These are phyloP conservation scores for Colletotrichum sp. DNA, from an alignment of 2,329 filamentous ascomycete species.

Conservation along the genomic window DNA sequence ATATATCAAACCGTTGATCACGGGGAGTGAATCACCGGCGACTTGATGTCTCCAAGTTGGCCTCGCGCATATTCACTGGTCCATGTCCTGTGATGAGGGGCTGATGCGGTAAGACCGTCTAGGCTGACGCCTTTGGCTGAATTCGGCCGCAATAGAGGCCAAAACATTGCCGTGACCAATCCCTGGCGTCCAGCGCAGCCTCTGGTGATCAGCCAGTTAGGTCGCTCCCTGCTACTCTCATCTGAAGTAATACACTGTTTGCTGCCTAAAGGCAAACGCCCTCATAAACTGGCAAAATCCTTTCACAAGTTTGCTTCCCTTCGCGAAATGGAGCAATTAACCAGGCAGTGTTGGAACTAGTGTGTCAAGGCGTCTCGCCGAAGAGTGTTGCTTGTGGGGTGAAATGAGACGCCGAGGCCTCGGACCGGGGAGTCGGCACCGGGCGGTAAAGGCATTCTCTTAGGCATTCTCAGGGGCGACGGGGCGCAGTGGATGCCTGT, in stretches of 20 bases:
- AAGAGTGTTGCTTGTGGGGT: not conserved
- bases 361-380: not conserved
- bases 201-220: not conserved
- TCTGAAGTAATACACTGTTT: not conserved
- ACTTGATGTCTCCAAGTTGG: not conserved
- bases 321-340: not conserved
- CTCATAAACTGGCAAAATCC: not conserved
- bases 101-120: not conserved
- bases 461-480: not conserved
- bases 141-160: not conserved
- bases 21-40: not conserved
- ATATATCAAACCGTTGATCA: not conserved
- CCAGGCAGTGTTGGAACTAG: not conserved
- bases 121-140: not conserved
- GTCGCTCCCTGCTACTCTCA: not conserved
- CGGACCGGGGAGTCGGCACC: not conserved
- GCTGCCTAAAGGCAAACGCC: not conserved
- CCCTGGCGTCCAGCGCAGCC: not conserved
- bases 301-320: not conserved
- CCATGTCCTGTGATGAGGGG: not conserved
- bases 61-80: not conserved
- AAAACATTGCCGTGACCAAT: not conserved
- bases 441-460: not conserved
- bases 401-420: not conserved
- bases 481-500: not conserved